Conservation (phyloP, 2,329 filamentous ascomycete species). For the Penicillium verrucosum region DNA sequence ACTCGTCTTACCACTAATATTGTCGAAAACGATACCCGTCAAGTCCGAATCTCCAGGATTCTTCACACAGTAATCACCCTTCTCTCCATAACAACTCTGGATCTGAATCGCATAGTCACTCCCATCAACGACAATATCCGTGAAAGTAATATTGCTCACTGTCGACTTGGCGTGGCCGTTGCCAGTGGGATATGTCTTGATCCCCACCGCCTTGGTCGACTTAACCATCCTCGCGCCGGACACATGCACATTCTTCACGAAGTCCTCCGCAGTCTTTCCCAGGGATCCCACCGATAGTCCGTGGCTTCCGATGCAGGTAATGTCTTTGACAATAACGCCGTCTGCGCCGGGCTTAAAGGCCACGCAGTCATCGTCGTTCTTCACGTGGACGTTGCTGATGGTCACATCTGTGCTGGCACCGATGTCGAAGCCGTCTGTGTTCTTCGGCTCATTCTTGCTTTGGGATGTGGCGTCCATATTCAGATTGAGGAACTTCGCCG, state of each 20-base stretch:
- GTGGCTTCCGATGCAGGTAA: constrained; percentile 49
- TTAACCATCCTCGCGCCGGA: constrained; percentile 41
- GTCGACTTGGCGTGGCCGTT: constrained; percentile 36
- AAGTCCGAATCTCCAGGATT: constrained; percentile 37
- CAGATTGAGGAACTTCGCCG: constrained; percentile 39
- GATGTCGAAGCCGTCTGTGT: constrained; percentile 48
- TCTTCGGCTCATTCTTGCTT: constrained; percentile 39
- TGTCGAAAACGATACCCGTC: constrained; percentile 36
- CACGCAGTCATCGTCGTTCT: constrained; percentile 47
- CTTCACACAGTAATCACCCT: constrained; percentile 35
- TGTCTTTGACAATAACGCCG: constrained; percentile 40
- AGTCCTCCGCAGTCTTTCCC: constrained; percentile 41
- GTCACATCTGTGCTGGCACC: constrained; percentile 39
- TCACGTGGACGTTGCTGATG: constrained; percentile 36
- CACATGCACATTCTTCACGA: constrained; percentile 45
- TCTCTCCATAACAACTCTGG: constrained; percentile 45
- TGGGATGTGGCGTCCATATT: constrained; percentile 41
- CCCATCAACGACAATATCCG: constrained; percentile 36
- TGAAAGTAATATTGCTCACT: constrained; percentile 45
- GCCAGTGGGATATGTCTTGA: constrained; percentile 47
- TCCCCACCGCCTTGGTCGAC: constrained; percentile 47
- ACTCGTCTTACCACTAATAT: constrained; percentile 41
- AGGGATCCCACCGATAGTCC: constrained; percentile 50
- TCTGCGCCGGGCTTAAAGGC: constrained; percentile 45
- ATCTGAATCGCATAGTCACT: constrained; percentile 48